Evolutionary conservation across 345 rosid species (phyloP), one percentile per base, ranked within the genome.

Genomic region (Eucalyptus coolabah): DNA sequence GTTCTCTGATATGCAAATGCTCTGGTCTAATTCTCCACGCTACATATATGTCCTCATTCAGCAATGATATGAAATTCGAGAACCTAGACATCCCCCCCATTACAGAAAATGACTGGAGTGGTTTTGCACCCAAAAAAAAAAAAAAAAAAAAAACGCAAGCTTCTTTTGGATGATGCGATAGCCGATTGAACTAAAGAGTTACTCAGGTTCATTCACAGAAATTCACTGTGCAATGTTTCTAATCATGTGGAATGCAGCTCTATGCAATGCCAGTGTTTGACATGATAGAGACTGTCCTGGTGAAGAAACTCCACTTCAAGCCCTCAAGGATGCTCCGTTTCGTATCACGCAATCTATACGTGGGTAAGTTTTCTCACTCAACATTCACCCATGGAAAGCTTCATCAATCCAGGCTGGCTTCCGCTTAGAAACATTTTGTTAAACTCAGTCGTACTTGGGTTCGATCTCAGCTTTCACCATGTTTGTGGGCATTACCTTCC

Each of bases 191-290:
- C 69, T 7, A 4, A 24, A 56, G 49, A 56, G 69, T 87, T 18
- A 56, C 12, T 54, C 28, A 87, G n/a, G 28, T 87, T 56, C 56
- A 32, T 50, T 11, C 30, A 18, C 83, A 77, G 83, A 77, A 77
- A 77, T 77, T 77, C 85, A 77, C 30, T 21, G 12, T 77, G 85
- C 47, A 40, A 87, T 42, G 50, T 88, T 42, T 42, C 59, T 69
- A 12, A 40, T 65, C 86, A 26, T 67, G 42, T 32, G 42, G 21
- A 51, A 32, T 86, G 86, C 89, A 94, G 97, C 91, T 94, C 6
- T 95, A 91, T 88, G 96, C 97, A 30, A 94, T 95, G 94, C 97
- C 96, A 4, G 97, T 95, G 59, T 95, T 94, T 30, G 97, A 95
- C 91, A 95, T 95, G 97, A 87, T 95, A 40, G 97, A 95, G 89